Evolutionary conservation across 306 rosid genomes (phyloP).

Genomic region (Malus sylvestris): DNA sequence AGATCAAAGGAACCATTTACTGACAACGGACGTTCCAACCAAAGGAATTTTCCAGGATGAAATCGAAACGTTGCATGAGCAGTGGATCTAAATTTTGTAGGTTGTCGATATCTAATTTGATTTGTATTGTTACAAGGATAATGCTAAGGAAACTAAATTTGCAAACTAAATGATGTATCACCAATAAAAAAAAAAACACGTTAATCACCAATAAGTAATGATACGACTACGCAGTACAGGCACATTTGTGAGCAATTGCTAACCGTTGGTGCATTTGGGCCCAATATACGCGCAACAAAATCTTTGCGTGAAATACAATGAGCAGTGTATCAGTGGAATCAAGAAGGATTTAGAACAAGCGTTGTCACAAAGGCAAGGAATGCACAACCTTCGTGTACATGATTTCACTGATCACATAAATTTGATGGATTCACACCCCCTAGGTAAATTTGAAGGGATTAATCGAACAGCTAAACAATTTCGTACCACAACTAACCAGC

Average conservation of each 20-base stretch:
- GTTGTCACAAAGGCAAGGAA: neutral
- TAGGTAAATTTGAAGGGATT: neutral
- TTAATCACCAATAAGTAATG: too few species aligned
- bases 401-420: neutral
- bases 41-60: neutral
- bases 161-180: too few species aligned
- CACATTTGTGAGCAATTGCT: too few species aligned
- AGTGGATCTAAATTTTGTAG: neutral
- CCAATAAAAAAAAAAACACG: too few species aligned
- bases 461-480: neutral
- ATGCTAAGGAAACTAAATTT: too few species aligned
- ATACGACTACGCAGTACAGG: accelerated
- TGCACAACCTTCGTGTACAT: neutral
- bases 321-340: neutral
- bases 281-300: too few species aligned
- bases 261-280: neutral
- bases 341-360: neutral
- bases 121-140: too few species aligned
- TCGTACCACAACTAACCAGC: neutral
- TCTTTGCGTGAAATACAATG: too few species aligned
- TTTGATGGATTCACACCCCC: too few species aligned
- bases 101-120: neutral
- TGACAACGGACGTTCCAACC: neutral
- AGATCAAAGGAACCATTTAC: neutral
- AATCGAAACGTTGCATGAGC: neutral